These are phyloP conservation scores for Xylariomycetidae sp. DNA, from an alignment of 2,329 filamentous ascomycete genomes.

Conservation along the genomic window DNA sequence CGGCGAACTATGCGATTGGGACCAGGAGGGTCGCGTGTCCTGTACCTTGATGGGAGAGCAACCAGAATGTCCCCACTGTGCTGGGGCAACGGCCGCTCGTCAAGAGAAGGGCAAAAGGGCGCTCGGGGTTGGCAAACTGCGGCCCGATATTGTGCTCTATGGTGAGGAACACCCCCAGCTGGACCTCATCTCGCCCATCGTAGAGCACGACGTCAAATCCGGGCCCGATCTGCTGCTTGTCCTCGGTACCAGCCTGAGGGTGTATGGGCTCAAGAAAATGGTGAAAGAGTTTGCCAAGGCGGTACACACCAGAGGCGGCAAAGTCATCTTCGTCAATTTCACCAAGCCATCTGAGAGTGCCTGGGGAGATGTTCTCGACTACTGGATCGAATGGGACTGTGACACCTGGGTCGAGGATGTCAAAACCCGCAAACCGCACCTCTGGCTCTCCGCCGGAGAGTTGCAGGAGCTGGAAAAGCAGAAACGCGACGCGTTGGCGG, in stretches of 20 bases:
- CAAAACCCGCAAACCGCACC: constrained; percentile 48
- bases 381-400: constrained; percentile 70
- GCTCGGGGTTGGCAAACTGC: constrained; percentile 59
- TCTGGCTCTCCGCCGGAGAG: constrained; percentile 50
- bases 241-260: constrained; percentile 63
- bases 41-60: constrained; percentile 58
- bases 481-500: constrained; percentile 29
- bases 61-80: constrained; percentile 62
- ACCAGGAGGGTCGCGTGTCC: constrained; percentile 46
- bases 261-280: constrained; percentile 66
- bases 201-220: constrained; percentile 60
- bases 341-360: constrained; percentile 66
- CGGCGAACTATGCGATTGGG: constrained; percentile 52
- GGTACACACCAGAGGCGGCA: constrained; percentile 61
- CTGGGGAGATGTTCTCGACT: constrained; percentile 69
- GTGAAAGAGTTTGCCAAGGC: constrained; percentile 66
- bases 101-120: constrained; percentile 61
- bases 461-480: constrained; percentile 34
- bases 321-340: constrained; percentile 67
- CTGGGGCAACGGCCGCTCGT: constrained; percentile 54
- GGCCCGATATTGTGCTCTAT: constrained; percentile 69
- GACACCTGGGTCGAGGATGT: constrained; percentile 66
- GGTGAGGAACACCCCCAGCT: constrained; percentile 67
- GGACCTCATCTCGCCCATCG: constrained; percentile 60
- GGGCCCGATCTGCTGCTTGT: constrained; percentile 64